phyloP scores from a whole-genome alignment of 2,329 filamentous ascomycete species.

The Aureobasidium zeae region DNA sequence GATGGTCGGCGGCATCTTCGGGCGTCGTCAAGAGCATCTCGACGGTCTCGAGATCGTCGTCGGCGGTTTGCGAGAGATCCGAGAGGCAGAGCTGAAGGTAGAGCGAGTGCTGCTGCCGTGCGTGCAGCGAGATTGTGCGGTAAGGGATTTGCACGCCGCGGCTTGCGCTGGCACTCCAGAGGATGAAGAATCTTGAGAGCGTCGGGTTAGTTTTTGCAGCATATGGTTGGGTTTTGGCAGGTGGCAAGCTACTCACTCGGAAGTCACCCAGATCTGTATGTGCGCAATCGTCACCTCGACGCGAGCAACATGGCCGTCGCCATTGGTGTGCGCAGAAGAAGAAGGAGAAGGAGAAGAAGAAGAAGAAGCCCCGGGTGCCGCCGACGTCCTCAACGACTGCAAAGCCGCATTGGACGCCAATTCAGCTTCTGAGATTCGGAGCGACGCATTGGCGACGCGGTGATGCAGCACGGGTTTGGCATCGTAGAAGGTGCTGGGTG shows the following conservation, averaged over 20 bases:
- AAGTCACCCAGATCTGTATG: conserved; percentile 41
- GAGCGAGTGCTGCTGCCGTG: conserved; percentile 54
- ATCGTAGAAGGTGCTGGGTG: conserved; percentile 61
- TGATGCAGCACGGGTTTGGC: conserved; percentile 63
- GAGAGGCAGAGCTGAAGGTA: conserved; percentile 62
- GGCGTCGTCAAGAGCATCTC: conserved; percentile 58
- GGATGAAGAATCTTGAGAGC: conserved; percentile 43
- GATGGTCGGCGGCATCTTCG: neutral
- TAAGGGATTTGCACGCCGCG: conserved; percentile 63
- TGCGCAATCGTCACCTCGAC: conserved; percentile 27
- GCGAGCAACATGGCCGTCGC: conserved; percentile 17
- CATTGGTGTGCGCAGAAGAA: conserved; percentile 15
- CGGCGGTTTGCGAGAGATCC: conserved; percentile 46
- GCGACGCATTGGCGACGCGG: conserved; percentile 48
- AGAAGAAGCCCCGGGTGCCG: conserved; percentile 24
- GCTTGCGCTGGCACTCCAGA: conserved; percentile 52
- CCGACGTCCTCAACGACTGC: conserved; percentile 38
- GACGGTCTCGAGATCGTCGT: conserved; percentile 54
- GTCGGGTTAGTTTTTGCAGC: no score
- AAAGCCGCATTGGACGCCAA: conserved; percentile 40
- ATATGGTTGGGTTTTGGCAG: neutral
- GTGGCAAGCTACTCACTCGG: conserved; percentile 28
- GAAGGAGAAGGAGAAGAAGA: conserved; percentile 24
- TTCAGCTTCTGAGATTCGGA: conserved; percentile 49
- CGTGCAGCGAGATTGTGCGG: conserved; percentile 65